These are phyloP conservation scores for Oemleria cerasiformis DNA, from an alignment of 306 rosid species.

Conservation along the genomic window DNA sequence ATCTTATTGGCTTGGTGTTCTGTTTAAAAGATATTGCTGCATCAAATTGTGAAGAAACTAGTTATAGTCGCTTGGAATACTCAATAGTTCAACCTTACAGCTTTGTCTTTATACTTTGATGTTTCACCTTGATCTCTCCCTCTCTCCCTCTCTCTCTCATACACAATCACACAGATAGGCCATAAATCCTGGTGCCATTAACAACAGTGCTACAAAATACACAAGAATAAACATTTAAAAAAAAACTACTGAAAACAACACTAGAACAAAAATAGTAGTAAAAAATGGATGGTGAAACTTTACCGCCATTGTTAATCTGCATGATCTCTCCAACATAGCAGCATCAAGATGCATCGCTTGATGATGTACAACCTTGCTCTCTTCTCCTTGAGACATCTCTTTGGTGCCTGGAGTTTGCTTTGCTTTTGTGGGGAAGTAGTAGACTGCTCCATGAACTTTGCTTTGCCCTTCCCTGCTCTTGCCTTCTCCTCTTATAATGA, in stretches of 20 bases:
- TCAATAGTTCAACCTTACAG: not conserved
- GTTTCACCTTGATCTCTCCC: not conserved
- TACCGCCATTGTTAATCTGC: slow-evolving; percentile 29
- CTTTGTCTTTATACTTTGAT: not conserved
- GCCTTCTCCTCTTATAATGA: not conserved
- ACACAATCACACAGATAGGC: not conserved
- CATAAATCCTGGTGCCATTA: not conserved
- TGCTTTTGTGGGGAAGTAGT: slow-evolving; percentile 21
- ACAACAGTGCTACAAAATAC: not conserved
- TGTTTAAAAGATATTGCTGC: not conserved
- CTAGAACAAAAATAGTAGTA: slow-evolving; percentile 1
- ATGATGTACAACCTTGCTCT: slow-evolving; percentile 39
- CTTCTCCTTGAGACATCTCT: slow-evolving; percentile 35
- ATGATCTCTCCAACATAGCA: slow-evolving; percentile 39
- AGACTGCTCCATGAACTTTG: slow-evolving; percentile 26
- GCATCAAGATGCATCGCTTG: slow-evolving; percentile 37
- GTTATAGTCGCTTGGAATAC: not conserved
- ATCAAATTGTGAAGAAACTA: slow-evolving; percentile 7
- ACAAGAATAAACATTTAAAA: not conserved
- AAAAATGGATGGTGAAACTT: slow-evolving; percentile 9
- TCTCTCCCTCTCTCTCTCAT: not conserved
- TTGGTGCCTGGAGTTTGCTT: slow-evolving; percentile 14
- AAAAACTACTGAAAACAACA: not conserved
- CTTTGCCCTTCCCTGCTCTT: not conserved
- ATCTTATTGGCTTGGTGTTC: not conserved